phyloP scores from a whole-genome alignment of 148 eudicot species.

The Camellia lanceoleosa region DNA sequence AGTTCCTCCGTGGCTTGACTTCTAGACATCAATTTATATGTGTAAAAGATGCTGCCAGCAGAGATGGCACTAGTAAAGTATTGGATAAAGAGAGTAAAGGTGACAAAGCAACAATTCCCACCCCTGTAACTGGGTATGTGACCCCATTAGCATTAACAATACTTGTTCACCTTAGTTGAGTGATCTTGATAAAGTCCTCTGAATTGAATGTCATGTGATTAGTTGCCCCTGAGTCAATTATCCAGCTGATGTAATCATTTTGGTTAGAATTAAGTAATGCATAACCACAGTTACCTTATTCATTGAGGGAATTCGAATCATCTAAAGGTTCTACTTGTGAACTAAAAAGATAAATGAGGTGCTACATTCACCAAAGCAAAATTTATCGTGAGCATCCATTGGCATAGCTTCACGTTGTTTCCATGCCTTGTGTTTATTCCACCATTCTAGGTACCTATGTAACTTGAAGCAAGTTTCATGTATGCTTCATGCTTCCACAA shows the following conservation, averaged over 20 bases:
- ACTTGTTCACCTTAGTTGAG: too few species aligned
- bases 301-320: background rate
- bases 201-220: background rate
- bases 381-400: background rate
- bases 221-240: background rate
- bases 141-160: too few species aligned
- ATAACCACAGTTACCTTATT: background rate
- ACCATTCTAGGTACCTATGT: constrained; percentile 4
- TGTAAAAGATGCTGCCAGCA: too few species aligned
- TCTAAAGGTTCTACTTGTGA: background rate
- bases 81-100: background rate
- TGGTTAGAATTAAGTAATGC: background rate
- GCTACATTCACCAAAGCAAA: background rate
- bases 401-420: background rate
- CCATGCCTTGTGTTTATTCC: background rate
- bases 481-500: background rate
- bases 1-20: background rate
- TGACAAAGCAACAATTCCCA: background rate
- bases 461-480: background rate
- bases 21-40: background rate
- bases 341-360: background rate
- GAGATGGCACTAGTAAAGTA: background rate
- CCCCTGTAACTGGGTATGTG: too few species aligned
- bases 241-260: background rate
- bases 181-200: too few species aligned